Conservation (phyloP, 208 protist species). For the Blechomonas ayalai region DNA sequence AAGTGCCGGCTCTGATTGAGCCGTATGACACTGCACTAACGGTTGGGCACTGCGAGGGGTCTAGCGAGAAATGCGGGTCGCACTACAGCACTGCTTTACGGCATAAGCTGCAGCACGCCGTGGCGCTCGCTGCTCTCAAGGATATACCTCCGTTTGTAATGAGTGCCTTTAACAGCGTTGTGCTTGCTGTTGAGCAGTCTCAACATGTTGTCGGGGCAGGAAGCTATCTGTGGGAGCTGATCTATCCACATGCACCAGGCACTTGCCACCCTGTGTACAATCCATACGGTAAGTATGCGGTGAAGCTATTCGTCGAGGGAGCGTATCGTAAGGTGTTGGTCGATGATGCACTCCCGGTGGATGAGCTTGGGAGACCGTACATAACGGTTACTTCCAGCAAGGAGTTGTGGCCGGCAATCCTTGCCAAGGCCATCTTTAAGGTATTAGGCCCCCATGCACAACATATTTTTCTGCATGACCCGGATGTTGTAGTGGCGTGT, state of each 20-base stretch:
- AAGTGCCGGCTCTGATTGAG: constrained; percentile 58
- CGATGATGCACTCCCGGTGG: constrained; percentile 81
- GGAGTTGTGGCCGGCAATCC: constrained; percentile 84
- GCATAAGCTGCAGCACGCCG: constrained; percentile 61
- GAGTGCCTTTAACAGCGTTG: constrained; percentile 82
- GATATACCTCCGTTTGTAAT: constrained; percentile 82
- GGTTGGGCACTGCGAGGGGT: constrained; percentile 51
- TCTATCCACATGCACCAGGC: constrained; percentile 74
- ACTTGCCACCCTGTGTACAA: constrained; percentile 88
- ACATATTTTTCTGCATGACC: constrained; percentile 33
- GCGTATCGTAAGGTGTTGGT: constrained; percentile 78
- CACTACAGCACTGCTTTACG: constrained; percentile 80
- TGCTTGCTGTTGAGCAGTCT: constrained; percentile 52
- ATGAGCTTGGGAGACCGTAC: constrained; percentile 69
- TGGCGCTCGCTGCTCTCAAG: constrained; percentile 48
- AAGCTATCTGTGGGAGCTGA: constrained; percentile 85
- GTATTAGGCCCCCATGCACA: constrained; percentile 17
- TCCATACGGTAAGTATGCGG: constrained; percentile 85
- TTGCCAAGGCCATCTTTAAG: constrained; percentile 84
- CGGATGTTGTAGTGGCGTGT: constrained; percentile 45
- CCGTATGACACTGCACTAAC: constrained; percentile 64
- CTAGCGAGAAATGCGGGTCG: constrained; percentile 53
- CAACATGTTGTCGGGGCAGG: constrained; percentile 42
- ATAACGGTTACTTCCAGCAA: constrained; percentile 57
- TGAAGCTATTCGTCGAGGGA: constrained; percentile 85